Percentiles rank a stretch among this genome's conserved stretches.
Evolutionary conservation across 176 grass and related monocot genomes (phyloP).

Genomic region (Hordeum vulgare): MorexV3_pseudomolecules_assembly NC_058524.1:579205788-579206287

Average conservation of each 20-base stretch:
- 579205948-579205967: constrained; percentile 16
- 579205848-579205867: constrained; percentile 66
- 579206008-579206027: background rate
- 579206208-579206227: background rate
- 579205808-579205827: constrained; percentile 19
- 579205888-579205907: constrained; percentile 97
- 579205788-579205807: constrained; percentile 53
- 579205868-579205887: constrained; percentile 82
- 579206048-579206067: constrained; percentile 24
- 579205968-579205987: background rate
- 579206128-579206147: background rate
- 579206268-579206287: constrained; percentile 53
- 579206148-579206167: background rate
- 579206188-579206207: background rate
- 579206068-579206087: constrained; percentile 50
- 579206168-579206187: background rate
- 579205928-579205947: constrained; percentile 87
- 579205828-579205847: constrained; percentile 45
- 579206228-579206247: background rate
- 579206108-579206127: constrained; percentile 3
- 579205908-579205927: constrained; percentile 84
- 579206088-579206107: constrained; percentile 41
- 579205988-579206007: background rate
- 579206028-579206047: background rate
- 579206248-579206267: constrained; percentile 26